Evolutionary conservation across 768 basidiomycete species (phyloP), one percentile per base, ranked within the genome.

Genomic region (Coprinopsis strossmayeri): DNA sequence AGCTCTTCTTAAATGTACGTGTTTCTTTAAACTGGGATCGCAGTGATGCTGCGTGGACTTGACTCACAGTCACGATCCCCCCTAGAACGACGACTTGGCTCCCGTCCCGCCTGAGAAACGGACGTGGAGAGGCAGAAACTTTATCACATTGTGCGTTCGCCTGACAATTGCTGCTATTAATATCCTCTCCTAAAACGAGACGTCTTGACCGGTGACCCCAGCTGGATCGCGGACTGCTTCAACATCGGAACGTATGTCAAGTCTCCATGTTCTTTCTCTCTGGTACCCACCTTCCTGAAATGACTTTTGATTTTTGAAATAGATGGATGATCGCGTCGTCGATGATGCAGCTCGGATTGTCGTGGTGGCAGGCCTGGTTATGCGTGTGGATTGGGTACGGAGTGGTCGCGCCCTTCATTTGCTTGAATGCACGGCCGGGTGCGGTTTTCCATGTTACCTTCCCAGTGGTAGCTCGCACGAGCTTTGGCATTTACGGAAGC

Each of bases 351-450:
- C 64, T 80, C 24, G 82, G 83, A 2, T 72, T 89, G 25, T 82
- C 82, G 0, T 89, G 85, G 86, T 90, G 85, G 86, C 84, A 89
- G 61, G 82, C 88, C 13, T 87, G 88, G 84, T 72, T 91, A 45
- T 88, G 82, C 51, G 83, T 84, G 11, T 86, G 81, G 83, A 54
- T 84, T 28, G 81, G 71, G 39, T 85, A 71, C 61, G 77, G 59
- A 1, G 51, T 80, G 48, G 77, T 78, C 18, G 80, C 84, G 1
- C 80, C 80, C 0, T 84, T 93, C 66, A 74, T 91, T 51, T 81
- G 82, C 21, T 61, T 86, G 54, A 91, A 90, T 59, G 88, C 85
- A 21, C 76, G 84, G 23, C 84, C 84, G 3, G 87, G 87, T 41
- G 87, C 87, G 1, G 69, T 85, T 11, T 83, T 82, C 59, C 87